A percentile compares a stretch with the other conserved stretches of the same genome.
These are phyloP conservation scores for Uronychia binucleata DNA, from an alignment of 73 alveolate species.

Conservation along the genomic window DNA sequence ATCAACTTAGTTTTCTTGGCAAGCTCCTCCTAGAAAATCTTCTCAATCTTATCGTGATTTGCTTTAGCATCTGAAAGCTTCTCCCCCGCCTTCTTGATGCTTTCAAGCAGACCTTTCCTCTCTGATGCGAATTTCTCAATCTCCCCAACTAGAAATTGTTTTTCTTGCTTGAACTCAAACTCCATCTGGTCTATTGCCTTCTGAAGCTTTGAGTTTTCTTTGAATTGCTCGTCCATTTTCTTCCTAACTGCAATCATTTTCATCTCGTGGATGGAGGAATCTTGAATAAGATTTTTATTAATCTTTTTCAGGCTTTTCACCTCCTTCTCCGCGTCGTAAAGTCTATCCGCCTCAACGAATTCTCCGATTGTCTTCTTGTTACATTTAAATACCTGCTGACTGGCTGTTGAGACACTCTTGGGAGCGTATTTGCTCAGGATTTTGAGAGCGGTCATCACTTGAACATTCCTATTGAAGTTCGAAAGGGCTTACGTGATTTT, in stretches of 20 bases:
- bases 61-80: not conserved
- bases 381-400: no score
- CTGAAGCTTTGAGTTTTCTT: not conserved
- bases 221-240: not conserved
- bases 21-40: no score
- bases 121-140: not conserved
- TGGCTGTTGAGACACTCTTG: not conserved
- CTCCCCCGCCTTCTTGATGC: not conserved
- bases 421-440: not conserved
- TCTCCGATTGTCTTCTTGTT: not conserved
- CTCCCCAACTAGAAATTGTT: no score
- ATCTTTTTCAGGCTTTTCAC: not conserved
- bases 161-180: no score
- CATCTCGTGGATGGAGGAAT: not conserved
- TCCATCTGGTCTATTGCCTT: no score
- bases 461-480: not conserved
- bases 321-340: not conserved
- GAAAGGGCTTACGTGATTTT: not conserved
- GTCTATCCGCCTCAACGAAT: not conserved
- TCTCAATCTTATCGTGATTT: not conserved
- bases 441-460: not conserved
- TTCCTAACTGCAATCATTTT: not conserved
- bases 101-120: not conserved
- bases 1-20: no score
- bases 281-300: not conserved